Base-by-base conservation (phyloP, 768 basidiomycete genomes). In the Hygrophoropsis aurantiaca region DNA sequence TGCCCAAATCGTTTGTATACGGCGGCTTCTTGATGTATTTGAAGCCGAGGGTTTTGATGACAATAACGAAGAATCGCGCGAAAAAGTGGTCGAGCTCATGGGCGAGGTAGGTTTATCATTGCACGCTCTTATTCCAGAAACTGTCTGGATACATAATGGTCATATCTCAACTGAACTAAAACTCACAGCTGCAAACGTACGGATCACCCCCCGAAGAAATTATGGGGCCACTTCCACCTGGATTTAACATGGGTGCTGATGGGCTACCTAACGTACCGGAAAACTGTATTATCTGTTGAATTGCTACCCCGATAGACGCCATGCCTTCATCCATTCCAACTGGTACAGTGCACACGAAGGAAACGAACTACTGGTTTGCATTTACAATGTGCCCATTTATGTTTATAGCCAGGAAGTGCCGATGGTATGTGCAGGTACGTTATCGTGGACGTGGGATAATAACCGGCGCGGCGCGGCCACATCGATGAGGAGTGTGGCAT, bases 151-250 rank as follows among this genome's bases (percentile, higher is more conserved):
- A 30, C 27, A 38, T 21, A 38, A n/a, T n/a, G 16, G 36, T 38
- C 36, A 9, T 38, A 16, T n/a, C 16, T n/a, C 21, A 23, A 24
- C 16, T 33, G 13, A 30, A 6, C 13, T 13, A 13, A 30, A 30
- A 7, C 11, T 42, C 25, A n/a, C 51, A 90, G 87, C 83, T 94
- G 77, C 90, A 94, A 74, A 70, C 73, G 3, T 75, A 81, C 46
- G 90, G 91, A 5, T 78, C 85, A 3, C 91, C 90, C 0, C 91
- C 91, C 2, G 59, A 78, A 16, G 88, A 90, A 56, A 77, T 93
- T 41, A 91, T 93, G 87, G 91, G 90, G 1, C 79, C 82, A 0
- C 71, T 93, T 40, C 91, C 91, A 0, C 78, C 87, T 2, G 88
- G 86, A n/a, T 65, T 81, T 23, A 72, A 67, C 6, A 52, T 84